These are phyloP conservation scores for Metschnikowia shivogae DNA, from an alignment of 805 yeast genomes.

Conservation along the genomic window DNA sequence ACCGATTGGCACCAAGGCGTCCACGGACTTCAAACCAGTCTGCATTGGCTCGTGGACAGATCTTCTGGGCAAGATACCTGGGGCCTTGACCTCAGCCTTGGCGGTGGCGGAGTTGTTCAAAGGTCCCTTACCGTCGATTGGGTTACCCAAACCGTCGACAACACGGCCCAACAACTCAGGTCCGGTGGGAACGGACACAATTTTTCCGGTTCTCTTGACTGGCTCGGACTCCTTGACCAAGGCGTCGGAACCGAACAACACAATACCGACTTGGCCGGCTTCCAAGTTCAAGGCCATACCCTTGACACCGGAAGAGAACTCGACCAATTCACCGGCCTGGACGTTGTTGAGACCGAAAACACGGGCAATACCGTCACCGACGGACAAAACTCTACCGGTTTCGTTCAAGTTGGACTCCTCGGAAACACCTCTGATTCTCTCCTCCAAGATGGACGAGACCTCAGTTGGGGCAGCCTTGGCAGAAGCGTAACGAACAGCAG, in stretches of 20 bases:
- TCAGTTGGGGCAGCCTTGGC: slow-evolving; percentile 99
- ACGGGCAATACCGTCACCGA: slow-evolving; percentile 99
- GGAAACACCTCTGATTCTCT: slow-evolving; percentile 98
- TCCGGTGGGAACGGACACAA: slow-evolving; percentile 99
- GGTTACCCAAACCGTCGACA: slow-evolving; percentile 98
- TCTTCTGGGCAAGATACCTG: slow-evolving; percentile 99
- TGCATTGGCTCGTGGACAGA: slow-evolving; percentile 99
- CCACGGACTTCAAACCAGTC: slow-evolving; percentile 99
- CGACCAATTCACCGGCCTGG: slow-evolving; percentile 99
- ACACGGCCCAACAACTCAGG: slow-evolving; percentile 98
- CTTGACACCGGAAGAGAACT: slow-evolving; percentile 98
- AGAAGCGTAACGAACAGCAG: slow-evolving; percentile 81
- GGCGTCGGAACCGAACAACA: slow-evolving; percentile 98
- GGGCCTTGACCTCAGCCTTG: slow-evolving; percentile 99
- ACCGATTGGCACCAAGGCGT: slow-evolving; percentile 98
- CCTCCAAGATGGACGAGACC: slow-evolving; percentile 98
- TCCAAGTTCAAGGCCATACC: slow-evolving; percentile 99
- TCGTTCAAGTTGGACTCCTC: slow-evolving; percentile 97
- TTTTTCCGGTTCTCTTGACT: slow-evolving; percentile 99
- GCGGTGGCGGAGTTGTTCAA: slow-evolving; percentile 76
- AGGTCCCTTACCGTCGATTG: slow-evolving; percentile 99
- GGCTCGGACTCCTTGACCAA: slow-evolving; percentile 98
- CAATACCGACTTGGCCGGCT: slow-evolving; percentile 99
- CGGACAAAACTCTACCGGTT: slow-evolving; percentile 98
- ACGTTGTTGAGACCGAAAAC: slow-evolving; percentile 98